Conservation (phyloP, 768 basidiomycete species). For the Trametes cingulata region DNA sequence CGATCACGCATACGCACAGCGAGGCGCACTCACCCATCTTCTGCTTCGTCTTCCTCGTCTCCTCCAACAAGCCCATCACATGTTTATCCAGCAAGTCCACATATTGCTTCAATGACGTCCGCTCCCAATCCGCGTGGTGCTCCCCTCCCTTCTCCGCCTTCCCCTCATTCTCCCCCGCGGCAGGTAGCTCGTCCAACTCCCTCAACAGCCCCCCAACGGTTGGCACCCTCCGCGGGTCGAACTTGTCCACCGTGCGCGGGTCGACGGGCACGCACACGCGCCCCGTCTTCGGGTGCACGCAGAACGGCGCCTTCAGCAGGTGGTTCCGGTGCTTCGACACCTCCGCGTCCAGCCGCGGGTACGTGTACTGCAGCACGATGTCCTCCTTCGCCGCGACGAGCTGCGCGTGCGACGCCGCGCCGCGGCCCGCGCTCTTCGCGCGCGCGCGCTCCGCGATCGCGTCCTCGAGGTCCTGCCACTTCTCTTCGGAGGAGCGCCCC, state of each 20-base stretch:
- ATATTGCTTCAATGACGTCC: slow-evolving; percentile 88
- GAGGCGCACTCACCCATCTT: slow-evolving; percentile 5
- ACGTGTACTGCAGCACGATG: slow-evolving; percentile 89
- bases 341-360: slow-evolving; percentile 94
- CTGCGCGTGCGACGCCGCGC: slow-evolving; percentile 27
- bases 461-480: slow-evolving; percentile 70
- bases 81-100: slow-evolving; percentile 88
- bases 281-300: slow-evolving; percentile 94
- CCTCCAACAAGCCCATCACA: slow-evolving; percentile 53
- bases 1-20: too few relatives aligned
- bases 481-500: slow-evolving; percentile 57
- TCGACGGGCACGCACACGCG: slow-evolving; percentile 94
- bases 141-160: slow-evolving; percentile 10
- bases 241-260: slow-evolving; percentile 68
- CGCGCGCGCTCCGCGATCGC: slow-evolving; percentile 19
- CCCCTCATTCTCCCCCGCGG: neutral
- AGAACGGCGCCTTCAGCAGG: slow-evolving; percentile 96
- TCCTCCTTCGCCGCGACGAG: slow-evolving; percentile 71
- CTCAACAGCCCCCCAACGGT: slow-evolving; percentile 81
- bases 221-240: slow-evolving; percentile 84
- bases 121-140: slow-evolving; percentile 71
- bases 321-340: slow-evolving; percentile 98
- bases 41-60: slow-evolving; percentile 49
- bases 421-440: slow-evolving; percentile 29
- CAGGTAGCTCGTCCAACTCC: slow-evolving; percentile 60